Percentiles rank a stretch among this genome's conserved stretches.
phyloP scores from a whole-genome alignment of 176 grass and related monocot species.

The Phragmites australis region DNA sequence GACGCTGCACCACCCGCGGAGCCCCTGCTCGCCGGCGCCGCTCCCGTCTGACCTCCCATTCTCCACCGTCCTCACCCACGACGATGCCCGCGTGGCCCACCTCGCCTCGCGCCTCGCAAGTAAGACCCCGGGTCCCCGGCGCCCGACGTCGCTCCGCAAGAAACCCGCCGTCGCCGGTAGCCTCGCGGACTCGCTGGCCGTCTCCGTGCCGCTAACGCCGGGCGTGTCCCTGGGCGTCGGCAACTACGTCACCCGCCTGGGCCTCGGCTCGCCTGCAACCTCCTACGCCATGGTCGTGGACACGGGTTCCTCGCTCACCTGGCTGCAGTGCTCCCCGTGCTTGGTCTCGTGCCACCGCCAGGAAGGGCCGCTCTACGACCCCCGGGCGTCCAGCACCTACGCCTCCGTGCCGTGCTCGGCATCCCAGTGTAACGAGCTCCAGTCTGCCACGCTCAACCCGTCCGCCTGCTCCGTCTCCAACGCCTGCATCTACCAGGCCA shows the following conservation, averaged over 20 bases:
- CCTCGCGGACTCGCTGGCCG: conserved; percentile 1
- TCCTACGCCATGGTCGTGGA: conserved; percentile 81
- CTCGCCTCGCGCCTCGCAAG: conserved; percentile 54
- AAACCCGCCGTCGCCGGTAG: background rate
- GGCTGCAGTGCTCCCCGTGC: conserved; percentile 89
- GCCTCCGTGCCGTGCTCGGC: conserved; percentile 53
- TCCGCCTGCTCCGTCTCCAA: conserved; percentile 54
- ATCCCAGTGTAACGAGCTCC: conserved; percentile 51
- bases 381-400: conserved; percentile 53
- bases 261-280: conserved; percentile 63
- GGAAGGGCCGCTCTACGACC: conserved; percentile 57
- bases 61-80: conserved; percentile 62
- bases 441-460: conserved; percentile 62
- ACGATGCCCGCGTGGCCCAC: conserved; percentile 54
- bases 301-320: conserved; percentile 80
- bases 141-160: conserved; percentile 40
- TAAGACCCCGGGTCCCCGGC: background rate
- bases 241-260: conserved; percentile 75
- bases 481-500: conserved; percentile 77
- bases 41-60: conserved; percentile 53
- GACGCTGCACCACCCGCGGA: conserved; percentile 61
- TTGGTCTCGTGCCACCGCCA: conserved; percentile 74
- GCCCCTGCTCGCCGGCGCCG: conserved; percentile 73
- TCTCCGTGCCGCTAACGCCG: conserved; percentile 50
- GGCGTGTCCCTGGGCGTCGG: conserved; percentile 72